Percentiles rank a stretch among this genome's conserved stretches.
Evolutionary conservation across 371 early-diverging fungal species (phyloP).

Genomic region (Mucor mucedo): DNA sequence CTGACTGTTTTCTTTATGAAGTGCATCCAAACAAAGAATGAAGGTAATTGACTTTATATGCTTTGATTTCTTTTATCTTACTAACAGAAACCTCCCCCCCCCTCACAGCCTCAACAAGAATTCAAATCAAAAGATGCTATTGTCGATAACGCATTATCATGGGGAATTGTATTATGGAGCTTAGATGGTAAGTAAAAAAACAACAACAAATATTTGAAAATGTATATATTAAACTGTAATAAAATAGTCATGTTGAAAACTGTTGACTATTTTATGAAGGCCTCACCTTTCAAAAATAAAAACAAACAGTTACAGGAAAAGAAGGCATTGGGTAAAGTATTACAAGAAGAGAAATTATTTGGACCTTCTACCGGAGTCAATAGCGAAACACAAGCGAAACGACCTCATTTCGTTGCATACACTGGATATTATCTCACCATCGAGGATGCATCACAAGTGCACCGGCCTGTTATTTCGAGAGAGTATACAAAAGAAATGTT

Average conservation of each 20-base stretch:
- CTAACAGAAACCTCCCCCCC: background rate
- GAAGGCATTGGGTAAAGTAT: constrained; percentile 26
- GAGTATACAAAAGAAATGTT: constrained; percentile 30
- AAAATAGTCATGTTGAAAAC: constrained; percentile 20
- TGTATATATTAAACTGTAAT: background rate
- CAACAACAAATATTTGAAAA: background rate
- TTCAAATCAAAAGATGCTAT: constrained; percentile 10
- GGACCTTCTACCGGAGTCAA: constrained; percentile 32
- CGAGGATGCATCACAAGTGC: constrained; percentile 48
- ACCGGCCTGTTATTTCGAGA: constrained; percentile 43
- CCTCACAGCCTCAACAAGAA: background rate
- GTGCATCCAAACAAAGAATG: background rate
- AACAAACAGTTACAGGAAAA: constrained; percentile 23
- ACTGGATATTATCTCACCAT: constrained; percentile 38
- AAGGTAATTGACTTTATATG: background rate
- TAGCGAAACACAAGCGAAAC: constrained; percentile 20
- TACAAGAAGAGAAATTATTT: constrained; percentile 41
- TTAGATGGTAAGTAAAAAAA: constrained; percentile 13
- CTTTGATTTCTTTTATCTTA: background rate
- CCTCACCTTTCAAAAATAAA: background rate
- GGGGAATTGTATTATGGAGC: constrained; percentile 26
- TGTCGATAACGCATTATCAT: constrained; percentile 23
- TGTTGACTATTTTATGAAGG: constrained; percentile 20
- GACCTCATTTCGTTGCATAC: constrained; percentile 44
- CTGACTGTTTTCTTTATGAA: background rate